Base-by-base conservation (phyloP, 2,329 filamentous ascomycete genomes). In the Trichoderma sp. region DNA sequence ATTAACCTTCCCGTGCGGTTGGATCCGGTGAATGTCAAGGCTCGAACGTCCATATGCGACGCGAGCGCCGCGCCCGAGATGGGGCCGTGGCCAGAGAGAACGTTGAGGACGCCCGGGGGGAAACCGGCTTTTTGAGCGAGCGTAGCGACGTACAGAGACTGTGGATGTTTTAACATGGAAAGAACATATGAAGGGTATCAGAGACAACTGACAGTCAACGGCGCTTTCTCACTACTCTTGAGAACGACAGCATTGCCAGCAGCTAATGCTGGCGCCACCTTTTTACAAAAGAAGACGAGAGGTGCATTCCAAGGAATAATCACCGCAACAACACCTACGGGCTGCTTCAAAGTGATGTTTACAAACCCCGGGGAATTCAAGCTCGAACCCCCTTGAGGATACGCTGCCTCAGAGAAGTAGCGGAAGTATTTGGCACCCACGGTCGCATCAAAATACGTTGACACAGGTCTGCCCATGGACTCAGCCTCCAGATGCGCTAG, bases 41-140 rank as follows among this genome's bases (percentile, higher is more conserved):
- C 92, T 72, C 90, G 87, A 37, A 92, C 84, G 54, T 84, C 84
- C 34, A 86, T 79, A 74, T 92, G 90, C 52, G 83, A 81, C 1
- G 87, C 87, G 18, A 92, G 82, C 0, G 89, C 88, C 14, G 87
- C 84, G 32, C 90, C 90, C 1, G 89, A 87, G 59, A 86, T 85
- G 34, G 84, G 82, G 5, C 90, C 90, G 68, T 88, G 83, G 2
- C 90, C 90, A 66, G 90, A 90, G 54, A 92, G 73, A 68, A 92
- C 84, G 75, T 92, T 92, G 70, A 92, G 80, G n/a, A 92, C 90
- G 37, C 90, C 90, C 1, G 89, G 85, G n/a, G 90, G 90, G 75
- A 92, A 91, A 0, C 90, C 90, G 39, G 89, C 89, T 73, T 91
- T 85, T 71, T 88, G 87, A 70, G 92, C 83, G 7, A 92, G 80